Evolutionary conservation across 768 basidiomycete species (phyloP), one percentile per base, ranked within the genome.

Genomic region (Termitomyces bulborhizus): DNA sequence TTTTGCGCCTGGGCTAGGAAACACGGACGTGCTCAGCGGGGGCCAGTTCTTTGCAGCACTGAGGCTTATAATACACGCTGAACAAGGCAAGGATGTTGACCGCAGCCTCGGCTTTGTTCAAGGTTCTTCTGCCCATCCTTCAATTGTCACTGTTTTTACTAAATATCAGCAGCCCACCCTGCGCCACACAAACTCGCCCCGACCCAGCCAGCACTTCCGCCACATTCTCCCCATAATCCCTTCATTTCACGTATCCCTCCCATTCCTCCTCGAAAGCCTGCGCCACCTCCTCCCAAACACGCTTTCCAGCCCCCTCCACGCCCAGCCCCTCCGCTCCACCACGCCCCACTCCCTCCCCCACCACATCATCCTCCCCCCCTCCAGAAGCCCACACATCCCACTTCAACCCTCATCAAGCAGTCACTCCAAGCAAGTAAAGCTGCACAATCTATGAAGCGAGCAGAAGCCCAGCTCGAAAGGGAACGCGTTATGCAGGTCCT

Each of bases 41-140:
- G 84, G 85, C 15, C 85, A 92, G 61, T 88, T 91, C 65, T 91
- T 91, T 62, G 88, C 88, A 7, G 83, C 79, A 0, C 70, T 90
- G 24, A 71, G 90, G 40, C 79, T 92, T 2, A 78, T 86, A 0
- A 66, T 80, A 6, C 88, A 91, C 53, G 79, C 73, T 36, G 76
- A 81, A 62, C 72, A 70, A 13, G 87, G 88, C 11, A 81, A 79
- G 55, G 76, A 80, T 7, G 68, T 88, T 1, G 88, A 91, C 56
- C 72, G 82, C 43, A 73, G 73, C 6, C 76, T 91, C 29, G 88
- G 85, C 0, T 92, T 92, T 59, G 77, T 86, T 1, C 90, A 92
- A 74, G 84, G 90, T 88, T 60, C 56, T 80, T 69, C 12, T 46
- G 3, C 21, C 1, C 26, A 31, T 49, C 5, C 9, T 31, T 15